Conservation (phyloP, 225 moss, liverwort and hornwort genomes). For the Takakia lepidozioides region DNA sequence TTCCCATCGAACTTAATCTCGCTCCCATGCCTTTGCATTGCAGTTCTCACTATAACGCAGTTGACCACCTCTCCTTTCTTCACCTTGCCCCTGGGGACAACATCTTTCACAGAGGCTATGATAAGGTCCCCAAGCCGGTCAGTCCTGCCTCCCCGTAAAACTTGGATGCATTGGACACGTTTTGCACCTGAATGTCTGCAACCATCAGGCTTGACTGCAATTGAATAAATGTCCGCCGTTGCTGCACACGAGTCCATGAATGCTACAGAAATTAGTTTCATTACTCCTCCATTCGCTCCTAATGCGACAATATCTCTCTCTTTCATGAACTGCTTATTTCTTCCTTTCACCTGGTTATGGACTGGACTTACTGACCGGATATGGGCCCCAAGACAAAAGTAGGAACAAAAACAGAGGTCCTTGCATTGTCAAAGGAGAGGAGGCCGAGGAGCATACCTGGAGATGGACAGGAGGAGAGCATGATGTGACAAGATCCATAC, state of each 20-base stretch:
- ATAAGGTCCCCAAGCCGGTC: conserved; percentile 79
- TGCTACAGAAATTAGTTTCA: too few species aligned
- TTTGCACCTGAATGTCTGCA: conserved; percentile 82
- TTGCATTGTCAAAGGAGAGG: too few species aligned
- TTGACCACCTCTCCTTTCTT: conserved; percentile 96
- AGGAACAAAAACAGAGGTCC: too few species aligned
- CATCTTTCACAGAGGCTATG: conserved; percentile 93
- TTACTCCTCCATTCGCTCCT: too few species aligned
- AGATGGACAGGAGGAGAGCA: too few species aligned
- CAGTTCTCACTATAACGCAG: conserved; percentile 84
- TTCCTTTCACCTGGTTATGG: too few species aligned
- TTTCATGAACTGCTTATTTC: too few species aligned
- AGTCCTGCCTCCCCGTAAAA: conserved; percentile 79
- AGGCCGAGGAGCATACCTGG: too few species aligned
- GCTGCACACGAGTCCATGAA: conserved; percentile 8
- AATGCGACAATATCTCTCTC: too few species aligned
- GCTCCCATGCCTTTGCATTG: conserved; percentile 75
- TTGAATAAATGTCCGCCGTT: conserved; percentile 60
- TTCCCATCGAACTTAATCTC: conserved; percentile 88
- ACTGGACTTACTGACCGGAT: too few species aligned
- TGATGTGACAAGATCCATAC: too few species aligned
- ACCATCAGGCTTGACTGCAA: conserved; percentile 82
- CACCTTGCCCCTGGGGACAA: conserved; percentile 81
- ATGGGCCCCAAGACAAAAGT: too few species aligned
- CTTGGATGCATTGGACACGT: conserved; percentile 80